phyloP scores from a whole-genome alignment of 306 rosid genomes.

The Carpinus viminea region DNA sequence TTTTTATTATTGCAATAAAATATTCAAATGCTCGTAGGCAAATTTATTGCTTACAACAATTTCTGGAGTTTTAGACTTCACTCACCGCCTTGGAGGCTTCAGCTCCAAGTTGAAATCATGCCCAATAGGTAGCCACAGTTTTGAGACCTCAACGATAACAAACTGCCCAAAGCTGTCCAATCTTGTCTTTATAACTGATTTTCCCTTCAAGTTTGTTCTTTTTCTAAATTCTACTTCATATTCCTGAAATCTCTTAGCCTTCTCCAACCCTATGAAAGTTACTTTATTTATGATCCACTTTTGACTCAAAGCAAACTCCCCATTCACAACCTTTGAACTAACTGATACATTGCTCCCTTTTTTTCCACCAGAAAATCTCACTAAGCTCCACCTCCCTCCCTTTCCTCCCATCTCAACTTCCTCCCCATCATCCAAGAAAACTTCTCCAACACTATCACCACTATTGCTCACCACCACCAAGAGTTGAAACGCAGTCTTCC shows the following conservation, averaged over 20 bases:
- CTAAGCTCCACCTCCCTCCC: slow-evolving; percentile 64
- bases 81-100: not conserved
- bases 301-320: slow-evolving; percentile 55
- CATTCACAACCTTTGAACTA: slow-evolving; percentile 58
- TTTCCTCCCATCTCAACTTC: slow-evolving; percentile 48
- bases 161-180: slow-evolving; percentile 37
- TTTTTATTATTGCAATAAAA: too few species aligned
- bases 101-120: slow-evolving; percentile 56
- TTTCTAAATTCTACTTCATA: slow-evolving; percentile 14
- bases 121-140: slow-evolving; percentile 58
- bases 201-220: slow-evolving; percentile 12
- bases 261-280: slow-evolving; percentile 62
- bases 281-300: slow-evolving; percentile 61
- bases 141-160: slow-evolving; percentile 39
- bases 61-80: too few species aligned
- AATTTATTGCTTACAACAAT: too few species aligned
- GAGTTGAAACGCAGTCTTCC: slow-evolving; percentile 61
- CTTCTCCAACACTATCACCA: slow-evolving; percentile 53
- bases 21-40: too few species aligned
- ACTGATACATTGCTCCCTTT: slow-evolving; percentile 23
- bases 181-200: slow-evolving; percentile 27
- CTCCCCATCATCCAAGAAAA: slow-evolving; percentile 82
- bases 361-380: slow-evolving; percentile 42
- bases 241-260: slow-evolving; percentile 20
- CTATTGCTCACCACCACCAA: slow-evolving; percentile 48